Conservation (phyloP, 768 basidiomycete genomes). For the Termitomyces sp. region DNA sequence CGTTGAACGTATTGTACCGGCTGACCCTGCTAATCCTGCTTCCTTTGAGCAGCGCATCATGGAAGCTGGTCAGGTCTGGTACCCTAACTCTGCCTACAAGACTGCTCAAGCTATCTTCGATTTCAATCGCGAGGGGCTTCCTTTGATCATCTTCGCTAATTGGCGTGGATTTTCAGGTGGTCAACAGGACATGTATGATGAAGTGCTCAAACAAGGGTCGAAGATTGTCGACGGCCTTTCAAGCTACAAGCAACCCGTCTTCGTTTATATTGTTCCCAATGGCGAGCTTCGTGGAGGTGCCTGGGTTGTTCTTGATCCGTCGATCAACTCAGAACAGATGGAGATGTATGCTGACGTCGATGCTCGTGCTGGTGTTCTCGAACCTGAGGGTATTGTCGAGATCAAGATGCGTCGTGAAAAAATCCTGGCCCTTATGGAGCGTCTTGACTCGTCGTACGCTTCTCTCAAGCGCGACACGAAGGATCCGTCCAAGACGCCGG, state of each 20-base stretch:
- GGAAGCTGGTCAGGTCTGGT: constrained; percentile 99
- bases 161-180: constrained; percentile 99
- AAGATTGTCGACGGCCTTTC: constrained; percentile 99
- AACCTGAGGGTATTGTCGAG: constrained; percentile 96
- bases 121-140: constrained; percentile 94
- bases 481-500: constrained; percentile 65
- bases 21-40: constrained; percentile 94
- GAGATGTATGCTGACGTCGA: constrained; percentile 99
- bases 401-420: constrained; percentile 98
- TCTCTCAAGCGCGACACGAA: constrained; percentile 77
- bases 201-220: constrained; percentile 93
- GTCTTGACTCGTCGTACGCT: constrained; percentile 83
- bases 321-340: constrained; percentile 96
- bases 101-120: constrained; percentile 99
- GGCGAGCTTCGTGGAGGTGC: constrained; percentile 98
- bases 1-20: constrained; percentile 93
- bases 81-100: constrained; percentile 99
- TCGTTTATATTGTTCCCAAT: constrained; percentile 97
- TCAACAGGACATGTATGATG: constrained; percentile 99
- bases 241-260: constrained; percentile 95
- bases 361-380: constrained; percentile 92
- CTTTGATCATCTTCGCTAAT: constrained; percentile 98
- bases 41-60: constrained; percentile 98
- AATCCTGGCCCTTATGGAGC: constrained; percentile 86
- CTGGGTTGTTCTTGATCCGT: constrained; percentile 98